Conservation (phyloP, 768 basidiomycete species). For the Lactarius deliciosus region DNA sequence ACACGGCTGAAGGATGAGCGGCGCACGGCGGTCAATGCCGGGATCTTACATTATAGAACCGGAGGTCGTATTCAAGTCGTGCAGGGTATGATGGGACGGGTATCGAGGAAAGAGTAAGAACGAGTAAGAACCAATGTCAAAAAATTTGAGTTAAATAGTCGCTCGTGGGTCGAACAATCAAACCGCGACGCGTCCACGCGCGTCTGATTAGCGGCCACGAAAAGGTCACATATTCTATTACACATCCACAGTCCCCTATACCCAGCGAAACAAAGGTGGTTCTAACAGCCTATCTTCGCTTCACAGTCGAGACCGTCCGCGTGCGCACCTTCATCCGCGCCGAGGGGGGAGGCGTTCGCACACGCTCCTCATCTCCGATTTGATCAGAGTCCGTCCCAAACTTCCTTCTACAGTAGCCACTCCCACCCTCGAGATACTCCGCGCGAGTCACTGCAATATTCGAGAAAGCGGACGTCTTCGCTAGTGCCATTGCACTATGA, state of each 20-base stretch:
- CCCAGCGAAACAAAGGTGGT: not conserved
- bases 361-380: constrained; percentile 17
- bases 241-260: no score
- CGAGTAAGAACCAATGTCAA: not conserved
- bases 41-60: not conserved
- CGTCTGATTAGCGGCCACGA: not conserved
- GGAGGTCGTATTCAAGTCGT: constrained; percentile 7
- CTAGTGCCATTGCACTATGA: constrained; percentile 57
- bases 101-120: constrained; percentile 17
- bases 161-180: constrained; percentile 16
- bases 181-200: constrained; percentile 29
- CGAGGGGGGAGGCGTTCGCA: constrained; percentile 12
- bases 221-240: not conserved
- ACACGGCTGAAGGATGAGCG: not conserved
- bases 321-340: constrained; percentile 17
- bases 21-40: constrained; percentile 3
- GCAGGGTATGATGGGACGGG: constrained; percentile 21
- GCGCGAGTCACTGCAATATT: constrained; percentile 64
- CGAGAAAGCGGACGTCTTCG: constrained; percentile 50
- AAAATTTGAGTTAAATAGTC: constrained; percentile 21
- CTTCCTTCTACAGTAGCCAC: constrained; percentile 69
- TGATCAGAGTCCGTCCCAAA: constrained; percentile 42
- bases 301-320: constrained; percentile 27
- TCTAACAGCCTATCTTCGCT: constrained; percentile 24
- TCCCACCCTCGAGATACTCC: constrained; percentile 86